A percentile compares a stretch with the other conserved stretches of the same genome.
phyloP scores from a whole-genome alignment of 805 yeast genomes.

The Saccharomyces kudriavzevii region DNA sequence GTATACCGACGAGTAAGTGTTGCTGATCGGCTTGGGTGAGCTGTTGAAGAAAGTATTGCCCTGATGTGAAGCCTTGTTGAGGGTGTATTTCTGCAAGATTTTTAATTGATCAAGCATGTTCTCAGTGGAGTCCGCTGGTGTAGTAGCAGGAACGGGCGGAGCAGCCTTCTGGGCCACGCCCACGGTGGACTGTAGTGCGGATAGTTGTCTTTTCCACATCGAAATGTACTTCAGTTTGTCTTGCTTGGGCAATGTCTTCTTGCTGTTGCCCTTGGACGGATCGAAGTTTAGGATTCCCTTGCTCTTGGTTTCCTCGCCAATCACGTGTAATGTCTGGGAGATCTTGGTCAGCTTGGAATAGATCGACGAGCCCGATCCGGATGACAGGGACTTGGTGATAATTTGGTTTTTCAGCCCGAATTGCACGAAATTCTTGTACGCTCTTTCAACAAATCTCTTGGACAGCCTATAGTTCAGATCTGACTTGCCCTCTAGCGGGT shows the following conservation, averaged over 20 bases:
- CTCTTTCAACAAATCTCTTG: slow-evolving; percentile 56
- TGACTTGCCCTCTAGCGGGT: slow-evolving; percentile 36
- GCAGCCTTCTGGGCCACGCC: background rate
- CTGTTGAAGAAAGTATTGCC: slow-evolving; percentile 25
- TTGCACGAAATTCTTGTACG: slow-evolving; percentile 39
- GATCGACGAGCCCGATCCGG: slow-evolving; percentile 5
- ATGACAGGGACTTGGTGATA: slow-evolving; percentile 17
- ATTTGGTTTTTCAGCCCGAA: slow-evolving; percentile 34
- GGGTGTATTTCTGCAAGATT: slow-evolving; percentile 19
- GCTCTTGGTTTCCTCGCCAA: slow-evolving; percentile 31
- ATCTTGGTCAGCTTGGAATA: slow-evolving; percentile 26
- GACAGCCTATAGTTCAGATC: slow-evolving; percentile 42
- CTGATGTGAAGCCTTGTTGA: slow-evolving; percentile 12
- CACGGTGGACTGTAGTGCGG: background rate
- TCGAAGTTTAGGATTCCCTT: slow-evolving; percentile 29
- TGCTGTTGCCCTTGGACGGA: slow-evolving; percentile 17
- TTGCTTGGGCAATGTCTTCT: slow-evolving; percentile 9
- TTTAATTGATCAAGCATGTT: background rate
- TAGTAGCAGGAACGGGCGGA: background rate
- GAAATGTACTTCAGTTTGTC: background rate
- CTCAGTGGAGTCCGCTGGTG: slow-evolving; percentile 1
- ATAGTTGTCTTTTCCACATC: slow-evolving; percentile 1
- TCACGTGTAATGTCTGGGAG: slow-evolving; percentile 27
- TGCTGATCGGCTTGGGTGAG: slow-evolving; percentile 33
- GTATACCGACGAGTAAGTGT: slow-evolving; percentile 56